Conservation (phyloP, 2,329 filamentous ascomycete genomes). For the Ceratocystis colombiana region DNA sequence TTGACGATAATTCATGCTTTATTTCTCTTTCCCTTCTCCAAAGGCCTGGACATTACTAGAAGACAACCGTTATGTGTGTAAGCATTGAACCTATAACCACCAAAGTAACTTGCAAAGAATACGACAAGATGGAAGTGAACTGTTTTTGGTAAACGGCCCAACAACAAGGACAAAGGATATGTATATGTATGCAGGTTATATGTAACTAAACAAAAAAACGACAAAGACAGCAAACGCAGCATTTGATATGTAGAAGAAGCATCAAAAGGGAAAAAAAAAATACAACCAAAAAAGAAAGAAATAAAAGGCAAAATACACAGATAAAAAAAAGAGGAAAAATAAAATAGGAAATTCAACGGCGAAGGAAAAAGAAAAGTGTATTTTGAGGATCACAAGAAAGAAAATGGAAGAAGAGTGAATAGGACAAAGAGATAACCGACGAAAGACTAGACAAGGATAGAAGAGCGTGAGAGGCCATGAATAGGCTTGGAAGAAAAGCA, state of each 20-base stretch:
- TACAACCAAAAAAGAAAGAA: conserved; percentile 1
- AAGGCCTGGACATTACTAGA: background rate
- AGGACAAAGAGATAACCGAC: background rate
- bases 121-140: background rate
- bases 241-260: conserved; percentile 9
- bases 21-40: background rate
- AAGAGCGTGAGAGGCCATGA: background rate
- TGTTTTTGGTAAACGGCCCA: background rate
- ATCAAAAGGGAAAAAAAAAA: conserved; percentile 11
- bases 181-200: conserved; percentile 14
- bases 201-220: conserved; percentile 3
- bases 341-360: background rate
- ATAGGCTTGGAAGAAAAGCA: background rate
- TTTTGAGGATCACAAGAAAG: background rate
- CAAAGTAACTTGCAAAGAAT: too few species aligned
- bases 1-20: background rate
- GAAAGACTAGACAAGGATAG: background rate
- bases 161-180: background rate
- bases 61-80: background rate
- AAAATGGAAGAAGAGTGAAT: background rate
- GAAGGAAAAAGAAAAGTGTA: background rate
- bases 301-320: background rate
- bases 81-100: background rate
- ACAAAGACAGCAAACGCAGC: background rate
- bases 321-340: background rate